Percentiles rank a stretch among this genome's conserved stretches.
Evolutionary conservation across 139 green algal species (phyloP).

Genomic region (Chlorokybus atmophyticus): DNA sequence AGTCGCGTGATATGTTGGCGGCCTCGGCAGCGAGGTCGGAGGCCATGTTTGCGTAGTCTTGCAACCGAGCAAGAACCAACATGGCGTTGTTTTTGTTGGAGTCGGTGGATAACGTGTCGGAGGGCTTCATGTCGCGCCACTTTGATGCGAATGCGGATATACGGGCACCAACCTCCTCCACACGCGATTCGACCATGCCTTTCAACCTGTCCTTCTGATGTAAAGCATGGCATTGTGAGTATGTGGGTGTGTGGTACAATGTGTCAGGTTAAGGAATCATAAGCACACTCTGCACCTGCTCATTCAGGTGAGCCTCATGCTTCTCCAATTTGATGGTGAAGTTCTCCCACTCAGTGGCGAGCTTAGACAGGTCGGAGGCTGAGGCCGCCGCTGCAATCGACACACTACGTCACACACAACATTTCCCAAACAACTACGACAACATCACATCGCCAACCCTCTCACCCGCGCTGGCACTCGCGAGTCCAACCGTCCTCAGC

Average conservation of each 20-base stretch:
- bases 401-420: no score
- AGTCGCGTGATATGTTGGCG: conserved; percentile 39
- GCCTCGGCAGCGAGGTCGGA: conserved; percentile 37
- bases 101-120: no score
- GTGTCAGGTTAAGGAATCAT: no score
- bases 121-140: conserved; percentile 43
- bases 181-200: conserved; percentile 21
- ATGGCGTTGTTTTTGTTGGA: no score
- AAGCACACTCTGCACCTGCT: no score
- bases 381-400: conserved; percentile 18
- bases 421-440: no score
- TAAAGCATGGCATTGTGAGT: no score
- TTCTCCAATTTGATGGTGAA: conserved; percentile 56
- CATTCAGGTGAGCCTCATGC: conserved; percentile 48
- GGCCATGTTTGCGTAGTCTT: no score
- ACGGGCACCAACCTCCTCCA: conserved; percentile 39
- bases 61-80: no score
- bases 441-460: no score
- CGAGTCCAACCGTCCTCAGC: conserved; percentile 30
- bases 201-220: conserved; percentile 45
- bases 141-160: conserved; percentile 16
- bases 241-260: no score
- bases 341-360: conserved; percentile 52
- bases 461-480: no score
- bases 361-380: conserved; percentile 43